Conservation (phyloP, 2,329 filamentous ascomycete species). For the Alternaria gaisen region DNA sequence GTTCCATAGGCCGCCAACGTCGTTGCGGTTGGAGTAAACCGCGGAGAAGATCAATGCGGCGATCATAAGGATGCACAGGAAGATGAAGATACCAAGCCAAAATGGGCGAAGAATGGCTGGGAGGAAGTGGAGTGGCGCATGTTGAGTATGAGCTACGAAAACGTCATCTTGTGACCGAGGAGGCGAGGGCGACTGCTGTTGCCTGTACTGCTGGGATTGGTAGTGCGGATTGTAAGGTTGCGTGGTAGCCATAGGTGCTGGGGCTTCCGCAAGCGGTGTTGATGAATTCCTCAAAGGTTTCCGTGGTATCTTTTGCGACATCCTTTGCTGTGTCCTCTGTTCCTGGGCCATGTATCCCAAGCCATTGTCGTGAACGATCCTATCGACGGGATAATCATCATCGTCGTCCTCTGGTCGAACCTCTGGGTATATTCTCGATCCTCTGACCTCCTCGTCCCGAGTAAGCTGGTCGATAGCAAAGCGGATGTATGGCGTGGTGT, state of each 20-base stretch:
- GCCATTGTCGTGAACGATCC: conserved; percentile 55
- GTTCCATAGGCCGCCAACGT: conserved; percentile 70
- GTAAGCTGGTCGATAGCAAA: conserved; percentile 91
- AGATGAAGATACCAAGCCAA: conserved; percentile 68
- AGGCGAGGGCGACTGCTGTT: conserved; percentile 20
- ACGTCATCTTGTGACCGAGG: conserved; percentile 48
- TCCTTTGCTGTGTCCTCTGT: conserved; percentile 39
- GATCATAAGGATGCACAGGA: conserved; percentile 74
- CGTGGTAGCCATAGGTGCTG: conserved; percentile 12
- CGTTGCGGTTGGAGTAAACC: conserved; percentile 45
- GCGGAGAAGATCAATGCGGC: conserved; percentile 76
- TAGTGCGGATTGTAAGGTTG: conserved; percentile 11
- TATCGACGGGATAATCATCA: conserved; percentile 61
- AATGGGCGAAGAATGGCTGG: conserved; percentile 75
- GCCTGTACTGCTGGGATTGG: conserved; percentile 6
- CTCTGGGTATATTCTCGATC: conserved; percentile 60
- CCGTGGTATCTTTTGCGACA: conserved; percentile 38
- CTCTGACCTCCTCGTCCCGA: conserved; percentile 70
- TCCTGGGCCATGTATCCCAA: conserved; percentile 50
- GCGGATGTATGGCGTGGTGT: conserved; percentile 87
- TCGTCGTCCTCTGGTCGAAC: conserved; percentile 28
- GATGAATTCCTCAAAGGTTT: conserved; percentile 27
- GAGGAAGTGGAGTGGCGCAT: conserved; percentile 68
- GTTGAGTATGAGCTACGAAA: conserved; percentile 59
- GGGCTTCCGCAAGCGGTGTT: conserved; percentile 14